These are phyloP conservation scores for Epichloe amarillans DNA, from an alignment of 2,329 filamentous ascomycete species.

Conservation along the genomic window DNA sequence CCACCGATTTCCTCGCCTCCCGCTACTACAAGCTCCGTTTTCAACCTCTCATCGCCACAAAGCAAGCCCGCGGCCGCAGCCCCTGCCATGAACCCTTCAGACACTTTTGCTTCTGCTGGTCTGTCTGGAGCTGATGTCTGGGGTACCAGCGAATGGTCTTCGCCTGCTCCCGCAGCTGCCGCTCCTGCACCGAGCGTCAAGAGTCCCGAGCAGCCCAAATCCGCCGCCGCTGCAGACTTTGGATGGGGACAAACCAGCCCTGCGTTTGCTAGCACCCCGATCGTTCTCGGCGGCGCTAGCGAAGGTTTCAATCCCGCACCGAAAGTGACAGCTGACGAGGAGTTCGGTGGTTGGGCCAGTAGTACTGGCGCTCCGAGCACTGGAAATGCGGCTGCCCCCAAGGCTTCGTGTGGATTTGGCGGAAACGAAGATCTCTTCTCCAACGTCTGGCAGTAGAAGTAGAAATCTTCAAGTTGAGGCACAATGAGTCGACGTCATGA, in stretches of 20 bases:
- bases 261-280: conserved; percentile 44
- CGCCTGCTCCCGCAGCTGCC: conserved; percentile 19
- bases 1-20: conserved; percentile 26
- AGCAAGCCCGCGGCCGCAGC: conserved; percentile 31
- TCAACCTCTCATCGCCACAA: conserved; percentile 58
- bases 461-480: conserved; percentile 4
- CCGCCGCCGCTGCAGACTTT: conserved; percentile 47
- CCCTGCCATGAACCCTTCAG: conserved; percentile 20
- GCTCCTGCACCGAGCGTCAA: conserved; percentile 30
- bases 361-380: conserved; percentile 35
- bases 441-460: conserved; percentile 86
- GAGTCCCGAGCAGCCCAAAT: conserved; percentile 37
- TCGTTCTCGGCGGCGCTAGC: conserved; percentile 45
- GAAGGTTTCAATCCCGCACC: conserved; percentile 53
- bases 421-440: conserved; percentile 80
- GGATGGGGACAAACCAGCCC: conserved; percentile 37
- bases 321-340: conserved; percentile 76
- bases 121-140: conserved; percentile 57
- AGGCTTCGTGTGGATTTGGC: conserved; percentile 47
- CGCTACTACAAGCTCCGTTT: conserved; percentile 48
- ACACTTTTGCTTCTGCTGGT: conserved; percentile 25
- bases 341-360: conserved; percentile 93
- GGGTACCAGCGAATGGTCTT: conserved; percentile 75
- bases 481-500: neutral
- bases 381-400: conserved; percentile 28